Base-by-base conservation (phyloP, 495 filamentous ascomycete genomes). In the Neurospora tetrasperma region DNA sequence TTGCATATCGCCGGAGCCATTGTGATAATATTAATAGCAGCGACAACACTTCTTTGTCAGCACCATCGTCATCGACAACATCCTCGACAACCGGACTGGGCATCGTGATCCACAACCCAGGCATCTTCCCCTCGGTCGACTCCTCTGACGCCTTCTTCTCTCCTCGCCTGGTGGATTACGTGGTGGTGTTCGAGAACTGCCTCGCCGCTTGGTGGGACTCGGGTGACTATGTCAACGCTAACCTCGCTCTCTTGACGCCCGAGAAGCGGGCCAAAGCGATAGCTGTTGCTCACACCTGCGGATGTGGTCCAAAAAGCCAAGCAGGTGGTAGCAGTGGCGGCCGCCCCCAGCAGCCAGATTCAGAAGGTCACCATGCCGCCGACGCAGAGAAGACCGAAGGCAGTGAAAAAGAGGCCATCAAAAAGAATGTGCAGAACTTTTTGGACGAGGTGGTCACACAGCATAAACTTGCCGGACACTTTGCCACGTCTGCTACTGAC, bases 121-220 rank as follows among this genome's bases (percentile, higher is more conserved):
- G 78, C 2, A 73, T 80, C 11, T 74, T 76, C 66, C 73, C 76
- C 14, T 69, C 77, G 23, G 42, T 42, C 18, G 70, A 73, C 23
- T 70, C 71, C 2, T 75, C 78, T 20, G 78, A 80, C 72, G 54
- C 54, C 3, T 74, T 76, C 66, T 73, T 76, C 18, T 70, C 77
- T 14, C 42, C 46, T 14, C 69, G 73, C n/a, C 66, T 70, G 8
- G 76, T 77, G 9, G 78, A 80, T 72, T 75, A 72, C 18, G 71
- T 81, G 12, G 77, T 77, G 5, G 72, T 76, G 6, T 81, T 79
- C 44, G 79, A 81, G 73, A 78, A 81, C 69, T 66, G 18, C 9
- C 74, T 66, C 44, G 54, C 16, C 10, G 69, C 72, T 38, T 80
- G 78, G 75, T 80, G 78, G 75, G 71, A 73, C 46, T 71, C 71